A percentile compares a stretch with the other conserved stretches of the same genome.
These are phyloP conservation scores for Thelephora terrestris DNA, from an alignment of 1,284 basidiomycete genomes.

Conservation along the genomic window DNA sequence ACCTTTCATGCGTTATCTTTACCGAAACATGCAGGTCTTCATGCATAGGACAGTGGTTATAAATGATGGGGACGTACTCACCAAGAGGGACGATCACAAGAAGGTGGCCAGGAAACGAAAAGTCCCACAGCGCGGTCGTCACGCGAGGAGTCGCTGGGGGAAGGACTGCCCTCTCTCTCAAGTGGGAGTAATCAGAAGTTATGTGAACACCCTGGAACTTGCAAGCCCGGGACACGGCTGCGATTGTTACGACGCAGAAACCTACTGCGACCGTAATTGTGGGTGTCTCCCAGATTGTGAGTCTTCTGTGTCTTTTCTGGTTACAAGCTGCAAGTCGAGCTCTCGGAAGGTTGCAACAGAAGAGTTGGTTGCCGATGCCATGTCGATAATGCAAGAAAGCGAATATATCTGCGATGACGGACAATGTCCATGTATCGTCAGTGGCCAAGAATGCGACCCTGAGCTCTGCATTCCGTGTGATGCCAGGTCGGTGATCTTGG, in stretches of 20 bases:
- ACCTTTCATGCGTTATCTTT: not conserved
- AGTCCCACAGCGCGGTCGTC: not conserved
- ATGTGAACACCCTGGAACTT: conserved; percentile 37
- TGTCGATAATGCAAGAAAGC: no score
- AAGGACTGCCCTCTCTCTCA: not conserved
- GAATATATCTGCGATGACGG: conserved; percentile 1
- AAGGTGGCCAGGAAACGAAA: not conserved
- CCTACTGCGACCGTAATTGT: conserved; percentile 32
- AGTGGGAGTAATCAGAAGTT: conserved; percentile 16
- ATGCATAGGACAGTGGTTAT: not conserved
- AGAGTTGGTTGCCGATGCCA: no score
- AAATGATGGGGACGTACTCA: no score
- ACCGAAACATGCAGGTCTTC: not conserved
- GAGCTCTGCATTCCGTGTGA: conserved; percentile 31
- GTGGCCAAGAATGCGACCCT: conserved; percentile 40
- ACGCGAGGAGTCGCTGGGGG: not conserved
- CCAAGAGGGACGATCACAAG: no score
- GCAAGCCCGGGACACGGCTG: conserved; percentile 25
- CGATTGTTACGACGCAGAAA: conserved; percentile 26
- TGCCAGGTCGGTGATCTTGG: conserved; percentile 5
- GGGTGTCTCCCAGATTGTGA: conserved; percentile 29
- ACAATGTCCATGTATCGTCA: conserved; percentile 17
- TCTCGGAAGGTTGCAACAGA: not conserved
- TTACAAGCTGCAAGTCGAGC: not conserved
- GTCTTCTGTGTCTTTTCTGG: conserved; percentile 4